These are phyloP conservation scores for Microcyclosporella mali DNA, from an alignment of 2,329 filamentous ascomycete genomes.

Conservation along the genomic window DNA sequence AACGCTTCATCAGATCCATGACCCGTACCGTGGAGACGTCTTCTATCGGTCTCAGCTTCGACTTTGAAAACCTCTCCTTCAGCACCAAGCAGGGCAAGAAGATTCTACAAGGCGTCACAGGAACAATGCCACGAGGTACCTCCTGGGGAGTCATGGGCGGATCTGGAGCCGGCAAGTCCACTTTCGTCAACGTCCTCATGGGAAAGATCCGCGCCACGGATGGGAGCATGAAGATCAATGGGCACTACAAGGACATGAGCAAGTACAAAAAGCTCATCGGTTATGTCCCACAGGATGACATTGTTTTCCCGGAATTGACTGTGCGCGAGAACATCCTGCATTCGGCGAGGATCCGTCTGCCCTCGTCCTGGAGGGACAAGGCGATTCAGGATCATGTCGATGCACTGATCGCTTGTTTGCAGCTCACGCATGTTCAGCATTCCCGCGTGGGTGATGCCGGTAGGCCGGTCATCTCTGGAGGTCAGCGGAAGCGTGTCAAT, in stretches of 20 bases:
- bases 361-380: slow-evolving; percentile 44
- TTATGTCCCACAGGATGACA: slow-evolving; percentile 58
- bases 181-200: slow-evolving; percentile 57
- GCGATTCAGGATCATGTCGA: slow-evolving; percentile 52
- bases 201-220: slow-evolving; percentile 48
- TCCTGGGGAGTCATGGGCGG: slow-evolving; percentile 57
- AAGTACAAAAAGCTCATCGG: slow-evolving; percentile 56
- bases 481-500: slow-evolving; percentile 52
- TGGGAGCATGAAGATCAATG: slow-evolving; percentile 50
- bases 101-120: slow-evolving; percentile 50
- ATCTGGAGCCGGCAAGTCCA: slow-evolving; percentile 55
- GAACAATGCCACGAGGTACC: slow-evolving; percentile 48
- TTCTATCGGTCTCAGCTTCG: slow-evolving; percentile 50
- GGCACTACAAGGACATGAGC: slow-evolving; percentile 38
- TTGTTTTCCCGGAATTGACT: slow-evolving; percentile 54
- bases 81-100: slow-evolving; percentile 24
- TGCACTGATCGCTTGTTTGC: slow-evolving; percentile 50
- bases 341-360: slow-evolving; percentile 51
- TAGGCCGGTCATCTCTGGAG: slow-evolving; percentile 51
- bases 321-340: slow-evolving; percentile 58
- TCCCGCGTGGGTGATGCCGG: slow-evolving; percentile 48
- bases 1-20: slow-evolving; percentile 49
- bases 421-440: slow-evolving; percentile 47
- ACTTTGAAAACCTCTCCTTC: slow-evolving; percentile 44
- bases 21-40: slow-evolving; percentile 46